Percentiles rank a stretch among this genome's conserved stretches.
Conservation (phyloP, 345 rosid species). For the Salix caprea region DNA sequence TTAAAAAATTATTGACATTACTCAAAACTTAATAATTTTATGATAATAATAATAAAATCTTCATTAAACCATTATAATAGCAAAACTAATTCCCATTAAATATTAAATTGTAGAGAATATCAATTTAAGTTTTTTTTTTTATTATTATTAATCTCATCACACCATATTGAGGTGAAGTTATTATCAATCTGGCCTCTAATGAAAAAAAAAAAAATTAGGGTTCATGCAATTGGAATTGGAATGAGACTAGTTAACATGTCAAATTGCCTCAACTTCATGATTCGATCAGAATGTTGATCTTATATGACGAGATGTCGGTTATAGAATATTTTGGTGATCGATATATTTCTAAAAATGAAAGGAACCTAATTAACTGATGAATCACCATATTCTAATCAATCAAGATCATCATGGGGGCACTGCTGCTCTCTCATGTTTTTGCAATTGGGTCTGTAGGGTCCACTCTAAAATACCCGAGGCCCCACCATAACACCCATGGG, state of each 20-base stretch:
- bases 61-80: too few species aligned
- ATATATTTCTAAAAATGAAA: not conserved
- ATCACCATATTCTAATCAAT: not conserved
- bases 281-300: not conserved
- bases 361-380: not conserved
- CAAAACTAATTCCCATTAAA: not conserved
- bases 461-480: not conserved
- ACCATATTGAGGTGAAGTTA: too few species aligned
- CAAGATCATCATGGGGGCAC: not conserved
- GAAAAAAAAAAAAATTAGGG: not conserved
- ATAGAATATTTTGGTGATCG: too few species aligned
- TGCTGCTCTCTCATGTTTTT: not conserved
- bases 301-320: not conserved
- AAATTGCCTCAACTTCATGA: not conserved
- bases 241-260: too few species aligned
- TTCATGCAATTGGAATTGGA: not conserved
- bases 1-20: too few species aligned
- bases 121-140: too few species aligned
- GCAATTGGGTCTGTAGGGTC: not conserved
- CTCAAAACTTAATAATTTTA: not conserved
- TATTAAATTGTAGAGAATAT: too few species aligned
- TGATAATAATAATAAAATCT: not conserved
- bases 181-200: too few species aligned
- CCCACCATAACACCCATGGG: not conserved
- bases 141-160: too few species aligned